Base-by-base conservation (phyloP, 2,329 filamentous ascomycete species). In the Bretziella fagacearum region DNA sequence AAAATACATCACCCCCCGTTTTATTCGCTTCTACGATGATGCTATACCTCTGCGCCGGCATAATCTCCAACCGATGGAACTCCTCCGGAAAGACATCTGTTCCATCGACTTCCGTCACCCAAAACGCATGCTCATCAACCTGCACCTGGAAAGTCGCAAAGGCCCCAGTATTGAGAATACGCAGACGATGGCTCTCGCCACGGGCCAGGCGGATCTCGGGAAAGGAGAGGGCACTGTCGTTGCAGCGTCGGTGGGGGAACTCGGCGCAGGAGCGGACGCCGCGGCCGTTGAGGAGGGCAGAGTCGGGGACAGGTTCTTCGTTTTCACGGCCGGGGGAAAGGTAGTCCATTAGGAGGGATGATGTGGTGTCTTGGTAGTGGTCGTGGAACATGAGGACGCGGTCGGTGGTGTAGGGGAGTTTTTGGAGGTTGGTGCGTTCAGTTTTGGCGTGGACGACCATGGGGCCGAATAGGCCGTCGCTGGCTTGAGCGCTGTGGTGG, bases 91-190 rank as follows among this genome's bases (percentile, higher is more conserved):
- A 67, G 1, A 82, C 72, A 29, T 74, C 71, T 1, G 78, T 74
- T 13, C 80, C 81, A 55, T 85, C 81, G 0, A 81, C 75, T 57
- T 84, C 81, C 7, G 80, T 74, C 39, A 85, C 63, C 27, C 63
- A 65, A 58, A 81, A 75, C 1, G 64, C 57, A 53, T 84, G 81
- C 43, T 74, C 71, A 53, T 85, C 81, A 39, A 84, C 66, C 56
- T 74, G 76, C 23, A 85, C 68, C 55, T 84, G 79, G 52, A 84
- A 81, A 56, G 77, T 76, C 2, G 79, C 78, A 55, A 83, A 82
- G 0, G 76, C 78, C 8, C 77, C 81, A 6, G 79, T 71, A 52
- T 85, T 84, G 52, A 82, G 65, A 53, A 85, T 68, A 11, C 80
- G 73, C 42, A 85, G 62, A 36, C 78, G 70, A 53, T 85, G 81